A percentile compares a stretch with the other conserved stretches of the same genome.
Conservation (phyloP, 345 rosid species). For the Boechera retrofracta region DNA sequence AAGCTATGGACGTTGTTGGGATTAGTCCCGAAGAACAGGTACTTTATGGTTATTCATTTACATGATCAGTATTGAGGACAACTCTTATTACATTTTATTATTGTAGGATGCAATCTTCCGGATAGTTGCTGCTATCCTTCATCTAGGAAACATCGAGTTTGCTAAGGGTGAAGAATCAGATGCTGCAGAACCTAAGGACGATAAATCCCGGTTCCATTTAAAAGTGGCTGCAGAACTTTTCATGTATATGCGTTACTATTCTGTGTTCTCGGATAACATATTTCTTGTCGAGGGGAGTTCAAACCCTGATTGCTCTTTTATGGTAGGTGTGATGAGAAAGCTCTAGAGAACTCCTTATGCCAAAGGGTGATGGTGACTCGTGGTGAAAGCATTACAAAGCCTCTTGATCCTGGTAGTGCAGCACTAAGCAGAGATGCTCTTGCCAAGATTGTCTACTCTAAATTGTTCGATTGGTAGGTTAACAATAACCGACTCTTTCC, state of each 20-base stretch:
- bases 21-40: conserved; percentile 86
- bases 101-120: conserved; percentile 62
- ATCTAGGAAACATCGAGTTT: conserved; percentile 90
- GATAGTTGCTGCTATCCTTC: conserved; percentile 96
- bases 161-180: conserved; percentile 84
- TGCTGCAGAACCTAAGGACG: conserved; percentile 91
- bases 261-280: conserved; percentile 6
- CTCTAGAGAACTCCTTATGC: conserved; percentile 86
- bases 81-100: conserved; percentile 38
- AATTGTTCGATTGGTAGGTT: conserved; percentile 92
- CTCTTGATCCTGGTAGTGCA: conserved; percentile 87
- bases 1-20: conserved; percentile 96
- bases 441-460: conserved; percentile 94
- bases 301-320: conserved; percentile 32
- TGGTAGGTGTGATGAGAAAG: conserved; percentile 87
- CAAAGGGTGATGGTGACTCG: conserved; percentile 96
- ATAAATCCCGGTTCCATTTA: conserved; percentile 75
- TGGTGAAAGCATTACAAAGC: conserved; percentile 93
- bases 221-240: conserved; percentile 84
- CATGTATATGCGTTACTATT: conserved; percentile 64
- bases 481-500: background rate
- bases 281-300: conserved; percentile 7
- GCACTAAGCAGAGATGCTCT: conserved; percentile 90
- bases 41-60: conserved; percentile 26
- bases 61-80: conserved; percentile 29